Conservation (phyloP, 768 basidiomycete species). For the Phylloporus scabripes region DNA sequence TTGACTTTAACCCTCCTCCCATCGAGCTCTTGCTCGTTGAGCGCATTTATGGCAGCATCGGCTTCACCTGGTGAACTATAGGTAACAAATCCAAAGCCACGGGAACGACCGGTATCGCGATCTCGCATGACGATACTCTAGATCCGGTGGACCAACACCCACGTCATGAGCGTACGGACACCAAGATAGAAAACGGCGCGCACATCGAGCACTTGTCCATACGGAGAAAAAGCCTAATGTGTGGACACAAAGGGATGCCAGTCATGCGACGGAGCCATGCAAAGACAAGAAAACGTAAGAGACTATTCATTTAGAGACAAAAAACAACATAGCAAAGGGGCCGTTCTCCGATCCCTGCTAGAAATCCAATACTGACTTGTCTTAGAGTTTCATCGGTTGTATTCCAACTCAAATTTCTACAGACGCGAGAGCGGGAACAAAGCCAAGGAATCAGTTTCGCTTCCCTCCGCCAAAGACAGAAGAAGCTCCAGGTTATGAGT, state of each 20-base stretch:
- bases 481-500: conserved; percentile 40
- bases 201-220: conserved; percentile 87
- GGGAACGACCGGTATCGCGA: conserved; percentile 94
- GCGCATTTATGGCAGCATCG: conserved; percentile 60
- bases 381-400: conserved; percentile 91
- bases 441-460: conserved; percentile 52
- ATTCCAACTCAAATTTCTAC: conserved; percentile 94
- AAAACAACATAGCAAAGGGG: conserved; percentile 43
- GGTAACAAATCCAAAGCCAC: conserved; percentile 96
- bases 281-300: conserved; percentile 29
- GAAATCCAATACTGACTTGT: conserved; percentile 65
- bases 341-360: conserved; percentile 22
- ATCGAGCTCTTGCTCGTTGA: conserved; percentile 93
- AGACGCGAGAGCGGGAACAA: conserved; percentile 36
- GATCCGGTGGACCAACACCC: conserved; percentile 26
- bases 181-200: conserved; percentile 43
- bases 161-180: conserved; percentile 18
- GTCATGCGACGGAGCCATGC: conserved; percentile 15
- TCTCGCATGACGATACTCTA: conserved; percentile 98
- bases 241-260: conserved; percentile 7
- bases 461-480: conserved; percentile 39
- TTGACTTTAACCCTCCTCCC: conserved; percentile 89
- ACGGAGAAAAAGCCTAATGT: conserved; percentile 74
- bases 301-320: conserved; percentile 27
- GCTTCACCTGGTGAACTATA: conserved; percentile 61